Base-by-base conservation (phyloP, 345 rosid genomes). In the Microcos paniculata region DNA sequence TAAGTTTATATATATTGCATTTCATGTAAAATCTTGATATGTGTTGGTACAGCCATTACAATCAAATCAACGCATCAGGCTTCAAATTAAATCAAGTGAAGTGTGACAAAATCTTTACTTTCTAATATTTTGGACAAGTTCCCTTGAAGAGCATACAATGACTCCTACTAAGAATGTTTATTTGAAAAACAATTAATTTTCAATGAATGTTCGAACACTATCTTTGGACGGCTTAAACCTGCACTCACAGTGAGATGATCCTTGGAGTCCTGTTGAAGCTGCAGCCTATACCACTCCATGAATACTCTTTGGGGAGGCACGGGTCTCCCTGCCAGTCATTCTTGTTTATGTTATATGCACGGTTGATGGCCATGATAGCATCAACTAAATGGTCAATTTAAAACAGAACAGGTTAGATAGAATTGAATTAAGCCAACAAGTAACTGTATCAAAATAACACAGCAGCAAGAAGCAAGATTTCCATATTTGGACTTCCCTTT, bases 311-410 rank as follows among this genome's bases (percentile, higher is more conserved):
- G 0, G 78, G 86, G 21, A 51, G n/a, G 49, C 84, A 81, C 19
- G 84, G 87, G 13, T 81, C 84, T 35, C 80, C 84, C 72, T 84
- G 82, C 84, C 79, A 76, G 16, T 69, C 75, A 14, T 14, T 24
- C 49, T 0, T 19, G 7, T 12, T 24, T 23, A 81, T 42, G 0
- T n/a, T 21, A 49, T 79, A 84, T 11, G 46, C 6, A 19, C 18
- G 15, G 71, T 28, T 42, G 62, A 76, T 63, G 33, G 26, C 35
- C 21, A 8, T 62, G 52, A 80, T 70, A 21, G 71, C 80, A 55
- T 56, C 49, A 48, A 78, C 82, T 77, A n/a, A 46, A 46, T 48
- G 52, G 6, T 48, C 52, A 48, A 15, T 48, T 16, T 16, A 3
- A 48, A 48, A 48, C 4, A 3, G 52, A 48, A 48, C 0, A 11